Conservation (phyloP, 2,329 filamentous ascomycete species). For the Xenosphaeropsis pyriputrescens region DNA sequence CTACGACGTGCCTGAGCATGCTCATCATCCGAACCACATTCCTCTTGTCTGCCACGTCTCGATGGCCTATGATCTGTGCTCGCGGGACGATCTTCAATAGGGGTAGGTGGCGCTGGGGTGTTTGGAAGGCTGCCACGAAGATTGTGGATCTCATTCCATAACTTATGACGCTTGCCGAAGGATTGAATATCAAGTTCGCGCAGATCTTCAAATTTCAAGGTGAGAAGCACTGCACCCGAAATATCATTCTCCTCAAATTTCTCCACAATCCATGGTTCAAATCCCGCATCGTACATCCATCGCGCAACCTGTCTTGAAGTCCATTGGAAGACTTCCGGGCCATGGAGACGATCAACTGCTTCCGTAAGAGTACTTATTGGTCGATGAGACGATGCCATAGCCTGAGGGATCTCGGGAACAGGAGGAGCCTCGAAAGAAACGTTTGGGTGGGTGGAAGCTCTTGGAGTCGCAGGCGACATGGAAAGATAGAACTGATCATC, state of each 20-base stretch:
- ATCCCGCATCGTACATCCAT: slow-evolving; percentile 74
- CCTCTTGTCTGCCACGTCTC: slow-evolving; percentile 4
- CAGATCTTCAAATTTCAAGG: slow-evolving; percentile 81
- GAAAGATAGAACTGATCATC: slow-evolving; percentile 39
- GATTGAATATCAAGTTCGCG: slow-evolving; percentile 70
- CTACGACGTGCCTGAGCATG: slow-evolving; percentile 6
- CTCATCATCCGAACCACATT: slow-evolving; percentile 13
- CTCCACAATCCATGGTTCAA: slow-evolving; percentile 64
- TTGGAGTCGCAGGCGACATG: slow-evolving; percentile 61
- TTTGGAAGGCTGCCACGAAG: slow-evolving; percentile 41
- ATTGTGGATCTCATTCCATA: slow-evolving; percentile 67
- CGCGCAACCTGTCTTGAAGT: slow-evolving; percentile 63
- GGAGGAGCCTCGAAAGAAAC: slow-evolving; percentile 4
- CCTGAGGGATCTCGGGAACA: slow-evolving; percentile 9
- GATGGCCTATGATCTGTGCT: slow-evolving; percentile 8
- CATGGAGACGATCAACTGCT: slow-evolving; percentile 40
- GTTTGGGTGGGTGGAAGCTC: slow-evolving; percentile 27
- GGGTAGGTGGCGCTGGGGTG: slow-evolving; percentile 38
- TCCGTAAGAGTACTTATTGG: slow-evolving; percentile 40
- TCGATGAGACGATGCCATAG: slow-evolving; percentile 15
- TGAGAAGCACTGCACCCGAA: slow-evolving; percentile 71
- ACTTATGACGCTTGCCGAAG: slow-evolving; percentile 64
- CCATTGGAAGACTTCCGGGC: slow-evolving; percentile 48
- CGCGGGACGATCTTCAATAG: slow-evolving; percentile 41
- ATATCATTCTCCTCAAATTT: slow-evolving; percentile 90